Percentiles rank a stretch among this genome's conserved stretches.
phyloP scores from a whole-genome alignment of 2,329 filamentous ascomycete genomes.

The Sclerotinia trifoliorum region DNA sequence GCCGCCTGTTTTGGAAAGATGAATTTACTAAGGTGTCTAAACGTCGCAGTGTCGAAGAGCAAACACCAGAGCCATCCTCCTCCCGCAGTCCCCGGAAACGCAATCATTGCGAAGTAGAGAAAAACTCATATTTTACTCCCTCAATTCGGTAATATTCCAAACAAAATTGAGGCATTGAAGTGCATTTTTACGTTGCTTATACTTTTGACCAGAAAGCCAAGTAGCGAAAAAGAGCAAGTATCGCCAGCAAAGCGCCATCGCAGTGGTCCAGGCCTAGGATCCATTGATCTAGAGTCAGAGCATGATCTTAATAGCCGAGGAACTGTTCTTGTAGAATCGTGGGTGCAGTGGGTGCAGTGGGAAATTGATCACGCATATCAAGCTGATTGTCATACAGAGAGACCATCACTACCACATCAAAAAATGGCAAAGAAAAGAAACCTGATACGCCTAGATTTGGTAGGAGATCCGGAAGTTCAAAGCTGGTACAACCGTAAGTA shows the following conservation, averaged over 20 bases:
- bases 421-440: neutral
- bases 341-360: neutral
- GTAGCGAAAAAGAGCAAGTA: neutral
- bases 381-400: constrained; percentile 8
- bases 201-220: neutral
- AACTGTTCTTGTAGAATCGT: neutral
- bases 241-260: constrained; percentile 19
- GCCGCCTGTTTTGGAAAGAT: neutral
- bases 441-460: neutral
- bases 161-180: neutral
- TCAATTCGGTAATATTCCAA: constrained; percentile 3
- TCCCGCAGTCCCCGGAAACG: constrained; percentile 6
- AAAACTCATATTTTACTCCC: neutral
- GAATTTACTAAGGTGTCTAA: neutral
- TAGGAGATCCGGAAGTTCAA: neutral
- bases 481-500: neutral
- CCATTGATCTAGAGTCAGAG: neutral
- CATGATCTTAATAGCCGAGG: neutral
- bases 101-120: neutral
- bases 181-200: neutral
- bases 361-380: neutral
- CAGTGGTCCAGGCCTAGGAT: neutral
- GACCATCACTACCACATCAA: too few species aligned
- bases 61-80: neutral
- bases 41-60: constrained; percentile 9